Evolutionary conservation across 148 eudicot species (phyloP), one percentile per base, ranked within the genome.

Genomic region (Fagopyrum esculentum): DNA sequence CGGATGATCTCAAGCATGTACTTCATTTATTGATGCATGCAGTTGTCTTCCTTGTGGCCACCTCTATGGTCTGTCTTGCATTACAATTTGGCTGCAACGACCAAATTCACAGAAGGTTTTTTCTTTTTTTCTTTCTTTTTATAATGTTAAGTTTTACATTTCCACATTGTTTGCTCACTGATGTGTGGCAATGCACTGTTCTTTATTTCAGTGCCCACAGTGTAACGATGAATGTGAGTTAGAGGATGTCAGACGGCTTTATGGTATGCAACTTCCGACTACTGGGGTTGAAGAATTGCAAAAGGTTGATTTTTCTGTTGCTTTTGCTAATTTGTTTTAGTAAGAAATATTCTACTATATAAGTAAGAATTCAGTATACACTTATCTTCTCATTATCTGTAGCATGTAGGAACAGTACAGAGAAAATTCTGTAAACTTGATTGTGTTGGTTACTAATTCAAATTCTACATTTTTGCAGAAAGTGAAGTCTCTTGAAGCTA

Each of bases 11-110:
- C 15, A 26, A 57, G 68, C 3, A 12, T 35, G 40, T 30, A 40
- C 19, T 49, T 6, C 15, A 75, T 63, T 2, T 35, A 5, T 17
- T n/a, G 59, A 74, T 13, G 6, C 40, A 45, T 60, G 44, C 76
- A 77, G 80, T 72, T 77, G 80, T 60, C 80, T 77, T 47, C 80
- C 80, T 72, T 77, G 80, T 73, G 80, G 80, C 10, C 80, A 77
- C 40, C 48, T 77, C 15, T 77, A 72, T 73, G 80, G 80, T 30
- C 66, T 77, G 72, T 77, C 80, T 48, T 77, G 80, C 75, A 77
- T 77, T 29, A 72, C 49, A 49, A 60, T 29, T 30, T 77, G 80
- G 80, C 75, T 77, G 44, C 49, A 44, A 47, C 76, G 64, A 11
- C 35, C 50, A 15, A 48, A 46, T 73, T 19, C 76, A 9, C 71